Evolutionary conservation across 2,329 filamentous ascomycete genomes (phyloP), one percentile per base, ranked within the genome.

Genomic region (Alternaria arbusti): DNA sequence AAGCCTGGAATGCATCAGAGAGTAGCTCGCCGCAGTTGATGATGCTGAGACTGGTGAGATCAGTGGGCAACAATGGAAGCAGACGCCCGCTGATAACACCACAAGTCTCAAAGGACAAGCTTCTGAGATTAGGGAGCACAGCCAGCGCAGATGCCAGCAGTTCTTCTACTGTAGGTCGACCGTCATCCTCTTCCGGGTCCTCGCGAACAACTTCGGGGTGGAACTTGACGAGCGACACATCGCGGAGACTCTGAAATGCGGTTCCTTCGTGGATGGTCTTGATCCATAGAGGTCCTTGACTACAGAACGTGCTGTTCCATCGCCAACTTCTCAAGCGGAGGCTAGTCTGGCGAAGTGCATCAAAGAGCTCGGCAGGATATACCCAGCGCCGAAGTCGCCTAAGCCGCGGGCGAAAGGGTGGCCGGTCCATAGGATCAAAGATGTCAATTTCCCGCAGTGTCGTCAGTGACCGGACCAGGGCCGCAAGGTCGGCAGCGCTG

Each of bases 1-100:
- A 97, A 0, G 79, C 76, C 25, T 84, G 82, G 22, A 97, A 81
- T 62, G 89, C 86, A 5, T 89, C 85, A 1, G 92, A 90, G 5
- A 85, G 88, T 10, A 97, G 80, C 65, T 91, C 88, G 80, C 90
- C 90, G 74, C 94, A 97, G 70, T 96, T 95, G 68, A 89, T 88
- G 15, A 97, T 83, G 67, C 90, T 90, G 4, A 98, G 84, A 49
- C 87, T 87, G 49, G 85, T 81, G 20, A 98, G 83, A 4, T 83
- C 86, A 11, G 82, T 84, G 1, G 94, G 93, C 7, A 97, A 81
- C 5, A 87, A 82, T 2, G 87, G 84, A n/a, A 97, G 82, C 17
- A 96, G 84, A 9, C 84, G 83, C 8, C 88, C 86, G 72, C 91
- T 91, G 61, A 93, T 86, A 32, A 92, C 84, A 3, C 89, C 90